Evolutionary conservation across 495 filamentous ascomycete genomes (phyloP), one percentile per base, ranked within the genome.

Genomic region (Xylaria curta): DNA sequence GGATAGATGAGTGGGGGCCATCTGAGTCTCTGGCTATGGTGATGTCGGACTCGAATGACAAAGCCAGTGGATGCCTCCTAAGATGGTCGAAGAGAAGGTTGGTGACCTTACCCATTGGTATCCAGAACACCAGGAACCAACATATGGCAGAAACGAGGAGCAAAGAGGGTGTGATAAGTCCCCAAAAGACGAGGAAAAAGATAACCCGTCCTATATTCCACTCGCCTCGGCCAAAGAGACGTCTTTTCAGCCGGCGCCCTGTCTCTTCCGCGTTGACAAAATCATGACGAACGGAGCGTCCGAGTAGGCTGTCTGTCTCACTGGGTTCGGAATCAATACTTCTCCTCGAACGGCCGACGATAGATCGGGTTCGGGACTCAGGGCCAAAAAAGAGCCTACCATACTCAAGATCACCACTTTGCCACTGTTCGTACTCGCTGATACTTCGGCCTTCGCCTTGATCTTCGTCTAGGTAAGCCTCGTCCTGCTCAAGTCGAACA

Each of bases 391-490:
- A 98, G 10, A 98, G 88, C 17, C 95, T 87, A 4, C 96, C 96
- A 81, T 97, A 93, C 81, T 99, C 96, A 46, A 99, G 84, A 78
- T 99, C 96, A 47, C 96, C 96, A 75, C 91, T 97, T 79, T 99
- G 96, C 96, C 96, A 99, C 79, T 97, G 95, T 79, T 98, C 96
- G 81, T 99, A 99, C 82, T 99, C 96, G 78, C 93, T 97, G 79
- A 99, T 98, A 80, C 94, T 98, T 76, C 96, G 89, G n/a, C 97
- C 96, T 82, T 99, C 96, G n/a, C 95, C 97, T 76, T 97, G 90
- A 79, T 99, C 96, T 80, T 99, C 96, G 74, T 98, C 93, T 28
- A 93, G 87, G 79, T 99, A 99, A 42, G 91, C 90, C 76, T 98
- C 96, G 75, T 99, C 94, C 74, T 94, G 93, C 75, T 97, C 91